These are phyloP conservation scores for Penicillium concentricum DNA, from an alignment of 2,329 filamentous ascomycete species.

Conservation along the genomic window DNA sequence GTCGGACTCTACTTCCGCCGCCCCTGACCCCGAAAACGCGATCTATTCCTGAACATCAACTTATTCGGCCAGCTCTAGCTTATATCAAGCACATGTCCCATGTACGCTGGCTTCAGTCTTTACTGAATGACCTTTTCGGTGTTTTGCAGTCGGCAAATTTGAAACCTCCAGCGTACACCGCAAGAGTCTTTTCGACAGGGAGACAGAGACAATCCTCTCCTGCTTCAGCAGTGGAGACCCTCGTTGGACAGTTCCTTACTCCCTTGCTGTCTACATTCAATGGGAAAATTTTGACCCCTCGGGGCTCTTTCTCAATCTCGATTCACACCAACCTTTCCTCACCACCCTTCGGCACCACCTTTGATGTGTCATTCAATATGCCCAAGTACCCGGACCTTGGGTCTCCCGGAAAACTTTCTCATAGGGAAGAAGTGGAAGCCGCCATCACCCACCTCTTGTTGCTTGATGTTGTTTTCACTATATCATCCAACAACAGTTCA, in stretches of 20 bases:
- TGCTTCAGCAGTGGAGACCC: constrained; percentile 36
- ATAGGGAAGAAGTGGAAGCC: constrained; percentile 36
- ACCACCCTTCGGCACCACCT: constrained; percentile 40
- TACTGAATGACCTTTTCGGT: constrained; percentile 31
- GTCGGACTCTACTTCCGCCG: constrained; percentile 63
- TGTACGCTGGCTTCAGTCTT: constrained; percentile 34
- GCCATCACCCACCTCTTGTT: constrained; percentile 38
- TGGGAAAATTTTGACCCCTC: constrained; percentile 35
- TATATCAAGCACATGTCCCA: constrained; percentile 52
- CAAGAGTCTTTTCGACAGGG: constrained; percentile 28
- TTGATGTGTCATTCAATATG: constrained; percentile 37
- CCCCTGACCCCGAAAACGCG: constrained; percentile 54
- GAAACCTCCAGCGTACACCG: constrained; percentile 24
- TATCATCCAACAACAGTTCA: constrained; percentile 20
- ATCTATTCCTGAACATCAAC: constrained; percentile 52
- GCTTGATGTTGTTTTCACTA: constrained; percentile 38
- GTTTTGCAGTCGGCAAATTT: constrained; percentile 37
- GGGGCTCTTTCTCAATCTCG: constrained; percentile 39
- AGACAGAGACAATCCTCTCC: constrained; percentile 5
- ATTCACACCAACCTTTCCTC: constrained; percentile 37
- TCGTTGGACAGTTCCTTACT: constrained; percentile 43
- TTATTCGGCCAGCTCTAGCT: constrained; percentile 59
- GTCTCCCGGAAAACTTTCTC: constrained; percentile 33
- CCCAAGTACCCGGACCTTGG: constrained; percentile 32
- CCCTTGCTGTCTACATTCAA: constrained; percentile 46